phyloP scores from a whole-genome alignment of 257 asterid species.

The Nicotiana benthamiana region DNA sequence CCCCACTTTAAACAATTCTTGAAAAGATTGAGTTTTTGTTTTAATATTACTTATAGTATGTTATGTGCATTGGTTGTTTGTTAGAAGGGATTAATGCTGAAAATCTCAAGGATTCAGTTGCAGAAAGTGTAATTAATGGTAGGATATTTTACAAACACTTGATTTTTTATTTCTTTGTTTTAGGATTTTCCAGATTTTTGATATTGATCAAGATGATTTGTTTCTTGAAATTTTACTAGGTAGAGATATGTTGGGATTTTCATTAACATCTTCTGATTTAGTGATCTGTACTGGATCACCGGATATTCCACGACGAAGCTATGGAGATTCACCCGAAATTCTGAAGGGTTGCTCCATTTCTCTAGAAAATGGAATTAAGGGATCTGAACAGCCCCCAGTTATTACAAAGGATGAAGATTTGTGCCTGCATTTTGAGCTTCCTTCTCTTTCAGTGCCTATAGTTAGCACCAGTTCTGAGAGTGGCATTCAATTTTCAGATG shows the following conservation, averaged over 20 bases:
- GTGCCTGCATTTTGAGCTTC: slow-evolving; percentile 64
- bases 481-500: slow-evolving; percentile 40
- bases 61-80: neutral
- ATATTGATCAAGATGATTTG: neutral
- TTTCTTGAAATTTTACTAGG: slow-evolving; percentile 33
- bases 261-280: slow-evolving; percentile 72
- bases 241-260: slow-evolving; percentile 50
- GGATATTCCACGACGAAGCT: slow-evolving; percentile 43
- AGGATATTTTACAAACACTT: slow-evolving; percentile 13
- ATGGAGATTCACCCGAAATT: slow-evolving; percentile 52
- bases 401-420: slow-evolving; percentile 24
- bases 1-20: too few relatives aligned
- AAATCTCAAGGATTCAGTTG: slow-evolving; percentile 1
- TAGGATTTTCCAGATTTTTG: neutral
- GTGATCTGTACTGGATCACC: slow-evolving; percentile 73
- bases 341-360: slow-evolving; percentile 43
- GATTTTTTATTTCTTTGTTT: neutral
- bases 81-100: slow-evolving; percentile 4
- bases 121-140: slow-evolving; percentile 21
- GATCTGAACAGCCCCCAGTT: slow-evolving; percentile 38
- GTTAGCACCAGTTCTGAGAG: slow-evolving; percentile 27
- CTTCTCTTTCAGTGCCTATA: slow-evolving; percentile 22
- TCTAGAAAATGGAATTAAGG: slow-evolving; percentile 75
- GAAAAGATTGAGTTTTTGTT: neutral
- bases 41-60: neutral